Evolutionary conservation across 495 filamentous ascomycete species (phyloP), one percentile per base, ranked within the genome.

Genomic region (Daldinia vernicosa): DNA sequence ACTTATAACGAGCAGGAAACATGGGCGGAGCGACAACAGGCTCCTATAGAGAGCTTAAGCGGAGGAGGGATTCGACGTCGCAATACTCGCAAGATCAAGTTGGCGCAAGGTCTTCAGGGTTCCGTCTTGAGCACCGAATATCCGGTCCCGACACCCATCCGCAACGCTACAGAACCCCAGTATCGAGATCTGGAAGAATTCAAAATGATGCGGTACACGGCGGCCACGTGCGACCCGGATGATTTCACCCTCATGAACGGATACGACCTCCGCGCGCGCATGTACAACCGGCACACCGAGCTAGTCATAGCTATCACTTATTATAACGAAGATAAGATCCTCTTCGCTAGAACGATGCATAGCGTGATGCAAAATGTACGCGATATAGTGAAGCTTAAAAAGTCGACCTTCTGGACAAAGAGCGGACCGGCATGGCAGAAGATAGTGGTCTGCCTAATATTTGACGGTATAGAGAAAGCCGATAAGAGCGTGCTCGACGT

Each of bases 261-360:
- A 75, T 99, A 98, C 86, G 98, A 98, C 83, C 88, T 99, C 54
- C 92, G 95, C 26, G 93, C 96, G 14, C 90, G 95, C 56, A 99
- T 98, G 95, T 99, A 98, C 82, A 99, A 99, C 85, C 88, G 95
- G 58, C 95, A 98, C 77, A 99, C 95, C 2, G 95, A 99, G 81
- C 86, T 99, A 26, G 84, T 98, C 52, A 97, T 99, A 75, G 95
- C 95, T 68, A 95, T 99, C 74, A 99, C 95, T 55, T 98, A 98
- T 83, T 99, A 98, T 83, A 98, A 98, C 81, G 95, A 99, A 84
- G 95, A 99, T 82, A 99, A 98, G 84, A 88, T 90, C 9, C 85
- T 99, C 62, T 95, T 94, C 15, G 86, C 95, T 33, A 90, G 95
- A 78, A 99, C 95, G 1, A 82, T 99, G 56, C 95, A 99, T 76